Evolutionary conservation across 805 yeast genomes (phyloP).

Genomic region (Candida sphagnicola): DNA sequence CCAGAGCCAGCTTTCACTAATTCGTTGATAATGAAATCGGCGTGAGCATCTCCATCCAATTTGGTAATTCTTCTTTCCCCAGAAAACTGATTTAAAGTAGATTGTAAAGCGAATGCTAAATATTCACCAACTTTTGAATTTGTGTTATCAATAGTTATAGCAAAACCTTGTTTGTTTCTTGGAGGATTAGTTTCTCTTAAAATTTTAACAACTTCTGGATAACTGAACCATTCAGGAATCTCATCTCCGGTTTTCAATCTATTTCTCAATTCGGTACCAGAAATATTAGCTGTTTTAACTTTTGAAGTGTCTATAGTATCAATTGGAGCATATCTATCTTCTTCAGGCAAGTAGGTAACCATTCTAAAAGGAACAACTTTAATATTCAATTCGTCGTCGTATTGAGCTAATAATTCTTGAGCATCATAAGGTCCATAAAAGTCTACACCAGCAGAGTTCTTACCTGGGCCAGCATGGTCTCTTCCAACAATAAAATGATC

Average conservation of each 20-base stretch:
- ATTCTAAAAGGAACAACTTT: slow-evolving; percentile 94
- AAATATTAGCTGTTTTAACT: slow-evolving; percentile 77
- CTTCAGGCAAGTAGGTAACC: slow-evolving; percentile 95
- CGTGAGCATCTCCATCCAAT: slow-evolving; percentile 32
- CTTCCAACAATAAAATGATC: slow-evolving; percentile 97
- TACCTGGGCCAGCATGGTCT: slow-evolving; percentile 98
- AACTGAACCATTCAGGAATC: slow-evolving; percentile 96
- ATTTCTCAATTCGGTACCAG: slow-evolving; percentile 92
- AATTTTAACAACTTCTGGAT: slow-evolving; percentile 91
- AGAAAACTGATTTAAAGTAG: slow-evolving; percentile 83
- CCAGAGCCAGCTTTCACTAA: slow-evolving; percentile 89
- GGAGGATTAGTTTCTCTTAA: slow-evolving; percentile 93
- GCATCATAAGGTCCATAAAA: slow-evolving; percentile 98
- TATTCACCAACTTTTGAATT: slow-evolving; percentile 41
- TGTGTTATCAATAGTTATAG: slow-evolving; percentile 54
- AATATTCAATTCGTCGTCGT: slow-evolving; percentile 74
- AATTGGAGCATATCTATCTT: slow-evolving; percentile 91
- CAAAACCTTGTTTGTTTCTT: slow-evolving; percentile 82
- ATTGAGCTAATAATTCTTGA: slow-evolving; percentile 77
- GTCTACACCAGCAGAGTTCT: slow-evolving; percentile 81
- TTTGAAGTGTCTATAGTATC: slow-evolving; percentile 81
- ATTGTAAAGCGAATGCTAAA: slow-evolving; percentile 78
- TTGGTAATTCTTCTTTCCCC: slow-evolving; percentile 79
- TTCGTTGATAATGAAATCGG: slow-evolving; percentile 60
- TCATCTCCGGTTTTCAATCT: slow-evolving; percentile 80